A percentile compares a stretch with the other conserved stretches of the same genome.
Evolutionary conservation across 768 basidiomycete species (phyloP).

Genomic region (Lentinula lateritia): DNA sequence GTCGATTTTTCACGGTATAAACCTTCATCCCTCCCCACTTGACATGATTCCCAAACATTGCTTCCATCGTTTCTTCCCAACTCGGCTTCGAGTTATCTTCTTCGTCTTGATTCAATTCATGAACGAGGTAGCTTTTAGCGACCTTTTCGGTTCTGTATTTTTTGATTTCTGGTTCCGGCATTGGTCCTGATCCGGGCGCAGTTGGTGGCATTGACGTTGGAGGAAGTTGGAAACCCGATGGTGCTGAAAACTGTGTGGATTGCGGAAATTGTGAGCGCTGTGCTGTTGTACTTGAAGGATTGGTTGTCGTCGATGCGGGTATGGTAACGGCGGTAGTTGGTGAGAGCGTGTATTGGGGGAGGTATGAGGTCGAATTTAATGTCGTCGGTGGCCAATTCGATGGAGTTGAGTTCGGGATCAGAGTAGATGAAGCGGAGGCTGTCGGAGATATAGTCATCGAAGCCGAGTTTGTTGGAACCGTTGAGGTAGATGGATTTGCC

Average conservation of each 20-base stretch:
- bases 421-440: not conserved
- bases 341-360: not conserved
- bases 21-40: conserved; percentile 66
- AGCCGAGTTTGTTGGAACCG: not conserved
- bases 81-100: conserved; percentile 33
- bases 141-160: conserved; percentile 34
- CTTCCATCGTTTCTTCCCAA: conserved; percentile 72
- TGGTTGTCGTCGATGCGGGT: not conserved
- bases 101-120: conserved; percentile 34
- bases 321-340: not conserved
- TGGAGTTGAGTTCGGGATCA: not conserved
- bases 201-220: not conserved
- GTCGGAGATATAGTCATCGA: not conserved
- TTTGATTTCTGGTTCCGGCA: not conserved
- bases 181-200: not conserved
- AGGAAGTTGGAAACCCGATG: not conserved
- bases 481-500: not conserved
- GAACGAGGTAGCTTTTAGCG: conserved; percentile 66
- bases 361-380: conserved; percentile 6
- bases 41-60: conserved; percentile 82
- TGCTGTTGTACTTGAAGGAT: conserved; percentile 13
- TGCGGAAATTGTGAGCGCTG: conserved; percentile 16
- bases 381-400: not conserved
- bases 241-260: conserved; percentile 7
- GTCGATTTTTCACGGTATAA: conserved; percentile 59